Base-by-base conservation (phyloP, 148 eudicot genomes). In the Vaccinium myrtillus region DNA sequence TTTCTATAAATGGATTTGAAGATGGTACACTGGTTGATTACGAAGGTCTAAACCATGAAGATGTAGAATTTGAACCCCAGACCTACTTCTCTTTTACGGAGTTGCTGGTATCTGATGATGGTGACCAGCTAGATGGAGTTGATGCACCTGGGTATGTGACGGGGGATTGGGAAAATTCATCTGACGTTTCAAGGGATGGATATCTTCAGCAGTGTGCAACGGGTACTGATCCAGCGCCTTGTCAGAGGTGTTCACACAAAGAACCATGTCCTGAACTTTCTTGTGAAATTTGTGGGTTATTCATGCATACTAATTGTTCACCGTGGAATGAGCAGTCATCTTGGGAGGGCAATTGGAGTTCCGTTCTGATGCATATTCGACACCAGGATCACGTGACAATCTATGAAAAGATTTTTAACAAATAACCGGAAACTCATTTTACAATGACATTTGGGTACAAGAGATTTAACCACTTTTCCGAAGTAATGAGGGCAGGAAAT, bases 41-140 rank as follows among this genome's bases (percentile, higher is more conserved):
- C 79, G 92, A 87, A 12, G 81, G 79, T 78, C 85, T 92, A 1
- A 88, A 89, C 81, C 90, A 83, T 27, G 96, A 93, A 78, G 92
- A 88, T 71, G 75, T 87, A 78, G 98, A 93, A 63, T 94, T 85
- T 88, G 98, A 97, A 84, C 99, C 99, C 16, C 99, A 97, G 85
- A 97, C 99, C 46, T 95, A 91, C 89, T 95, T 95, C 86, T 94
- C 99, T n/a, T 93, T 93, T 59, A 93, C 91, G 1, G 98, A 97
- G 88, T 84, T 95, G 90, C 90, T 97, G 86, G 94, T 91, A 73
- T 80, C 92, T 59, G 97, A 94, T 88, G 98, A 91, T 74, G 90
- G 87, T 81, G 89, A 84, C 78, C 88, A 84, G 83, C 56, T 88
- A 59, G 90, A 77, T 71, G 93, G 83, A 77, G 88, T 19, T 74